Base-by-base conservation (phyloP, 2,329 filamentous ascomycete species). In the Penicillium hordei region DNA sequence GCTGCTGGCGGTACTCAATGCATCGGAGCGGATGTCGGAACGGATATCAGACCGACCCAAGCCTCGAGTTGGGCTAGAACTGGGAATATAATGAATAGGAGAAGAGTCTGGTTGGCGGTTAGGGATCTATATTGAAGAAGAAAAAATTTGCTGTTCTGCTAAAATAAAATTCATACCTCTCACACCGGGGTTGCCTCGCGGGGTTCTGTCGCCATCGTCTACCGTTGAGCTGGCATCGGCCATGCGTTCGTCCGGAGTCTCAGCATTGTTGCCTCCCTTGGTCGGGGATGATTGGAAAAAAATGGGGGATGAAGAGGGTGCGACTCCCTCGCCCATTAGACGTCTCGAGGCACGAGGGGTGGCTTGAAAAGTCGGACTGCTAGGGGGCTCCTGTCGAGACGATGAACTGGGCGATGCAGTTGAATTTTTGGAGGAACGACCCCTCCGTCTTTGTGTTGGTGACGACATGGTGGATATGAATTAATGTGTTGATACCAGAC, bases 81-180 rank as follows among this genome's bases (percentile, higher is more conserved):
- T 96, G 36, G 91, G 87, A 56, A 91, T 90, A 72, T 97, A 97
- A 73, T 88, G 86, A 65, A 97, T 91, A 1, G 93, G 93, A 1
- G 93, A 97, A 0, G 93, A 97, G 70, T 93, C 93, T 96, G 65
- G 2, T 50, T 19, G 9, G 52, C 21, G 60, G 52, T 70, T 53
- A 74, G 61, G 7, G 13, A 25, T 27, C 44, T 62, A 23, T 29
- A 33, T 39, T 12, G 15, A 4, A 55, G n/a, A 13, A 42, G 13
- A 4, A 55, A 13, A 42, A n/a, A 9, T 10, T n/a, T 48, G 19
- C 17, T 6, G 12, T 12, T 13, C 39, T 23, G 29, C 31, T 36
- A 36, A 12, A 19, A 29, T 15, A 19, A 27, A 39, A n/a, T 42
- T 17, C 65, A 54, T 73, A 79, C 78, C 78, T 75, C 73, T 68